Evolutionary conservation across 1,284 basidiomycete species (phyloP).

Genomic region (Schizopora paradoxa): DNA sequence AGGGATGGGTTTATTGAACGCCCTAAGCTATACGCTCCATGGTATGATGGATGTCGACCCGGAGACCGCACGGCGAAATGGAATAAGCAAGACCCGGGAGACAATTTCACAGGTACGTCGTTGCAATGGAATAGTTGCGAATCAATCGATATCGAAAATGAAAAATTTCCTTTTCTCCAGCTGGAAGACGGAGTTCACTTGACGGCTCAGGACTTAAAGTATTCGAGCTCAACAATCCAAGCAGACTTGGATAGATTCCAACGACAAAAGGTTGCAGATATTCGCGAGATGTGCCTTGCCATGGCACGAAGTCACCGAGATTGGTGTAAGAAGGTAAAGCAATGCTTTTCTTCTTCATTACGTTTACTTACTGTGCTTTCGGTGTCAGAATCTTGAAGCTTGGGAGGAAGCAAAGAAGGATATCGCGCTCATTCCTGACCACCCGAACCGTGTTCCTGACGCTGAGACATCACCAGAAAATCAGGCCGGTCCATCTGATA

Average conservation of each 20-base stretch:
- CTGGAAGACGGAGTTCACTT: conserved; percentile 90
- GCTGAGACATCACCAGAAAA: too few species aligned
- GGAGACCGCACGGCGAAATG: conserved; percentile 88
- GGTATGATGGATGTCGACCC: conserved; percentile 99
- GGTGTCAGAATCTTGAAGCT: conserved; percentile 80
- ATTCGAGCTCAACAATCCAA: conserved; percentile 93
- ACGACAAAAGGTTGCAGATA: conserved; percentile 94
- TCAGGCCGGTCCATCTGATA: too few species aligned
- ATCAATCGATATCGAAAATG: conserved; percentile 2
- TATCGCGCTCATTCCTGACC: conserved; percentile 82
- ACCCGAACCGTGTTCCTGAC: conserved; percentile 59
- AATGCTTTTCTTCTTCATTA: conserved; percentile 8
- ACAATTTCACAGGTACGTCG: conserved; percentile 80
- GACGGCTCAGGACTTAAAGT: conserved; percentile 89
- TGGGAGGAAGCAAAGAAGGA: conserved; percentile 96
- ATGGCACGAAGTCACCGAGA: conserved; percentile 90
- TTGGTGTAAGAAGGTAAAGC: conserved; percentile 85
- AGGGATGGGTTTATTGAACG: conserved; percentile 86
- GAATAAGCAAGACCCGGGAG: conserved; percentile 92
- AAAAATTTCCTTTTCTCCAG: conserved; percentile 37
- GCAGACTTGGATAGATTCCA: conserved; percentile 98
- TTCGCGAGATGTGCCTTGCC: conserved; percentile 87
- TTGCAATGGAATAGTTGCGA: neutral
- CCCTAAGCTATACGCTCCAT: conserved; percentile 90
- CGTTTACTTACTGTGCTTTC: conserved; percentile 10